Percentiles rank a stretch among this genome's conserved stretches.
Conservation (phyloP, 2,329 filamentous ascomycete genomes). For the Pseudocercospora macadamiae region DNA sequence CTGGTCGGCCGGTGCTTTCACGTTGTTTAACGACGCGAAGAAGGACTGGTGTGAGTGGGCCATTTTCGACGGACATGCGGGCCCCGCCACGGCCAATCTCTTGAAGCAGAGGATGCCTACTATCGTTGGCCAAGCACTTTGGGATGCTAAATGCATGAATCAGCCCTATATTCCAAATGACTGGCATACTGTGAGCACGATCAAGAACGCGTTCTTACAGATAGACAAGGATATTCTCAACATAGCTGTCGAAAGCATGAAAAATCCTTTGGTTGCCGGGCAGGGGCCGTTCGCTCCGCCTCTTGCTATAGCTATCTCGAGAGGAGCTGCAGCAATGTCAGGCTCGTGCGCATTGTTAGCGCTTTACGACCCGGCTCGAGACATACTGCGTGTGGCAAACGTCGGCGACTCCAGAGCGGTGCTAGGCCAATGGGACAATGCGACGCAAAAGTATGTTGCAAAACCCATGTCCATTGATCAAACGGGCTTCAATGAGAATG, state of each 20-base stretch:
- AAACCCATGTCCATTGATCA: constrained; percentile 66
- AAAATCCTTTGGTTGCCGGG: too few species aligned
- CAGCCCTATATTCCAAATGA: constrained; percentile 31
- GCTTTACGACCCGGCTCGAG: constrained; percentile 59
- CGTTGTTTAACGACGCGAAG: constrained; percentile 25
- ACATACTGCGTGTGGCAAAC: constrained; percentile 64
- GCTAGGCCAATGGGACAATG: constrained; percentile 55
- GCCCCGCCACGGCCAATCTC: constrained; percentile 34
- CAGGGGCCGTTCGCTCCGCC: constrained; percentile 17
- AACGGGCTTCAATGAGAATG: constrained; percentile 64
- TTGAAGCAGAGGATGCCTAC: constrained; percentile 30
- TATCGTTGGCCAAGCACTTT: constrained; percentile 29
- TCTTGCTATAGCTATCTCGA: constrained; percentile 24
- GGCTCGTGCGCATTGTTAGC: constrained; percentile 68
- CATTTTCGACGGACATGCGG: constrained; percentile 48
- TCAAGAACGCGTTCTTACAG: constrained; percentile 45
- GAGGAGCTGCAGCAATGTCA: constrained; percentile 45
- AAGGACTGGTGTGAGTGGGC: constrained; percentile 40
- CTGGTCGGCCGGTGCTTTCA: constrained; percentile 26
- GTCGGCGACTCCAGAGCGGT: constrained; percentile 70
- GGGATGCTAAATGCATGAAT: constrained; percentile 24
- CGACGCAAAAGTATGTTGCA: constrained; percentile 53
- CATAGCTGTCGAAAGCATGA: constrained; percentile 25
- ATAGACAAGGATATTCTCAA: constrained; percentile 45
- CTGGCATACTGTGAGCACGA: constrained; percentile 38